Conservation (phyloP, 176 grass and related monocot species). For the Cenchrus fungigraminus region DNA sequence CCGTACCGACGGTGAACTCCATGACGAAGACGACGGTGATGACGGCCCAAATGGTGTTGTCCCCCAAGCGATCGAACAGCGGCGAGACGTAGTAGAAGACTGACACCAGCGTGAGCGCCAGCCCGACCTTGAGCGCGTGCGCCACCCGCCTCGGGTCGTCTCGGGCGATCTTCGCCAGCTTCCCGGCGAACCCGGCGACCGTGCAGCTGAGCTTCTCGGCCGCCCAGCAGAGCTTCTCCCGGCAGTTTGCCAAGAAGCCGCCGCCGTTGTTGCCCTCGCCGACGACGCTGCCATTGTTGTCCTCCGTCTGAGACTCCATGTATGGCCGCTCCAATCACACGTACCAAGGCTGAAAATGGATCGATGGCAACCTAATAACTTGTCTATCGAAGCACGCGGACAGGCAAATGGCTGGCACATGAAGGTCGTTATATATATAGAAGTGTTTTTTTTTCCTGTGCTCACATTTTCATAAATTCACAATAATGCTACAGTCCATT, state of each 20-base stretch:
- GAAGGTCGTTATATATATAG: too few species aligned
- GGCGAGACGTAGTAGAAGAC: slow-evolving; percentile 76
- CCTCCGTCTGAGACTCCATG: slow-evolving; percentile 45
- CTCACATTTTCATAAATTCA: too few species aligned
- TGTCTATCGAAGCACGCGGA: too few species aligned
- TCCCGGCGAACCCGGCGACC: slow-evolving; percentile 38
- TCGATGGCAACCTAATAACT: too few species aligned
- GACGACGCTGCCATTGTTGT: not conserved
- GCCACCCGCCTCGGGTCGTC: slow-evolving; percentile 72
- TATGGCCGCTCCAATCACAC: too few species aligned
- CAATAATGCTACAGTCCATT: too few species aligned
- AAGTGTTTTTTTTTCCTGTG: too few species aligned
- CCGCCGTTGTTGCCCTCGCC: not conserved
- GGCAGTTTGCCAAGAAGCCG: slow-evolving; percentile 2
- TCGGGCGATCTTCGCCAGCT: slow-evolving; percentile 47
- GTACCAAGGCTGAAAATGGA: too few species aligned
- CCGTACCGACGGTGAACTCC: slow-evolving; percentile 83
- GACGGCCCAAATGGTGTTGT: slow-evolving; percentile 75
- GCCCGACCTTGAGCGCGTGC: slow-evolving; percentile 77
- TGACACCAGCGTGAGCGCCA: slow-evolving; percentile 79
- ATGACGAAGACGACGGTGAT: slow-evolving; percentile 90
- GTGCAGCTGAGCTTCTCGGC: not conserved
- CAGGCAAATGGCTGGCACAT: too few species aligned
- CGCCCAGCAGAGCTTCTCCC: slow-evolving; percentile 15
- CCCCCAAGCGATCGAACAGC: slow-evolving; percentile 62